These are phyloP conservation scores for Vigna radiata DNA, from an alignment of 306 rosid genomes.

Conservation along the genomic window DNA sequence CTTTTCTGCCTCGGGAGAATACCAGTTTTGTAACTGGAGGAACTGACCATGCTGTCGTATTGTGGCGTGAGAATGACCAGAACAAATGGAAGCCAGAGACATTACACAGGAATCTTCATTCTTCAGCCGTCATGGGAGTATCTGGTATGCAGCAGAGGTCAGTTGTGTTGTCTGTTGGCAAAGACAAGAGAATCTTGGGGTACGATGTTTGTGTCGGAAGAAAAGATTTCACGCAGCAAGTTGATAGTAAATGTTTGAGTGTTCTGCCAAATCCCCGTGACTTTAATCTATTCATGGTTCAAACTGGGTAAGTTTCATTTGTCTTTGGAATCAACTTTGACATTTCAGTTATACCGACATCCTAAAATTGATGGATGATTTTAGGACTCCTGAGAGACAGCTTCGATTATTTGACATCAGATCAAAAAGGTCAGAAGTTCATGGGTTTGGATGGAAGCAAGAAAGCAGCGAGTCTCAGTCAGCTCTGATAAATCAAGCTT, in stretches of 20 bases:
- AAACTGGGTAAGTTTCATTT: slow-evolving; percentile 65
- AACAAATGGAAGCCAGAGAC: slow-evolving; percentile 70
- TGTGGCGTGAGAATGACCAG: slow-evolving; percentile 70
- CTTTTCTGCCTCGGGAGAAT: slow-evolving; percentile 74
- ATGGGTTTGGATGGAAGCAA: slow-evolving; percentile 92
- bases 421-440: slow-evolving; percentile 63
- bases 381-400: slow-evolving; percentile 60
- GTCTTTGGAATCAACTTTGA: too few species aligned
- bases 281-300: slow-evolving; percentile 91
- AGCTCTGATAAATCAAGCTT: slow-evolving; percentile 78
- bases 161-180: slow-evolving; percentile 74
- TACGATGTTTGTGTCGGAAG: slow-evolving; percentile 59
- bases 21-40: slow-evolving; percentile 74
- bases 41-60: slow-evolving; percentile 75
- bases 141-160: slow-evolving; percentile 79
- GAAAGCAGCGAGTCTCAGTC: slow-evolving; percentile 87
- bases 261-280: slow-evolving; percentile 80
- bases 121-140: slow-evolving; percentile 92
- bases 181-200: slow-evolving; percentile 80
- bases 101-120: slow-evolving; percentile 67
- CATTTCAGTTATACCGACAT: too few species aligned
- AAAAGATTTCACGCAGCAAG: slow-evolving; percentile 67
- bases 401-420: slow-evolving; percentile 80
- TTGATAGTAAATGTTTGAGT: slow-evolving; percentile 89
- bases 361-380: too few species aligned